phyloP scores from a whole-genome alignment of 2,329 filamentous ascomycete genomes.

The Magnaporthiopsis incrustans region DNA sequence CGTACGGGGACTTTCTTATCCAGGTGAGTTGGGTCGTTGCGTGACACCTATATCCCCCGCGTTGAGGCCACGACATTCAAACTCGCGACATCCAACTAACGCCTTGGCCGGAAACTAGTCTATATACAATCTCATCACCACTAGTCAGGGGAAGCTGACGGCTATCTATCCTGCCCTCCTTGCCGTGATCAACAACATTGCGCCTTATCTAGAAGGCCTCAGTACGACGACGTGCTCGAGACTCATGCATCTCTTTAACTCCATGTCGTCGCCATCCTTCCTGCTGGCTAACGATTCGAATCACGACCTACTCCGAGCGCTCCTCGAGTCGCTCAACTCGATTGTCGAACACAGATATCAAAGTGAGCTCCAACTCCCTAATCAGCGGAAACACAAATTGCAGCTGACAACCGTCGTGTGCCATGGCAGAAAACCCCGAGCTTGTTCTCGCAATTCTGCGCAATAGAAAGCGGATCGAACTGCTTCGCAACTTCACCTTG shows the following conservation, averaged over 20 bases:
- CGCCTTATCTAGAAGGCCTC: conserved; percentile 73
- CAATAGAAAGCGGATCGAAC: conserved; percentile 76
- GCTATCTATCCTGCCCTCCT: conserved; percentile 88
- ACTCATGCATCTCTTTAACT: conserved; percentile 78
- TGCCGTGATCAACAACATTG: conserved; percentile 88
- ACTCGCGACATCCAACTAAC: conserved; percentile 20
- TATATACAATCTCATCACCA: conserved; percentile 84
- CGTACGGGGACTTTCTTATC: conserved; percentile 89
- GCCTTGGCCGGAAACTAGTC: conserved; percentile 45
- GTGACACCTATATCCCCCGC: not conserved
- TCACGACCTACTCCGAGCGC: conserved; percentile 67
- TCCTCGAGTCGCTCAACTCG: conserved; percentile 83
- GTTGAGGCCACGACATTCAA: too few relatives aligned
- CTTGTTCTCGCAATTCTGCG: conserved; percentile 73
- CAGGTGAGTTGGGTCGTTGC: conserved; percentile 49
- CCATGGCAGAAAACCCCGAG: conserved; percentile 61
- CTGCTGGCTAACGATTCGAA: conserved; percentile 89
- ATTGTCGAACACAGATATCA: conserved; percentile 83
- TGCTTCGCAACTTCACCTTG: conserved; percentile 77
- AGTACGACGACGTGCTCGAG: conserved; percentile 70
- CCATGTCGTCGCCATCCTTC: conserved; percentile 91
- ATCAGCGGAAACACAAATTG: not conserved
- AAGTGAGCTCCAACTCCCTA: conserved; percentile 39
- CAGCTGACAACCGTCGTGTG: conserved; percentile 9
- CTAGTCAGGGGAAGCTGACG: conserved; percentile 81